phyloP scores from a whole-genome alignment of 2,329 filamentous ascomycete species.

The Teratosphaeria zuluensis region DNA sequence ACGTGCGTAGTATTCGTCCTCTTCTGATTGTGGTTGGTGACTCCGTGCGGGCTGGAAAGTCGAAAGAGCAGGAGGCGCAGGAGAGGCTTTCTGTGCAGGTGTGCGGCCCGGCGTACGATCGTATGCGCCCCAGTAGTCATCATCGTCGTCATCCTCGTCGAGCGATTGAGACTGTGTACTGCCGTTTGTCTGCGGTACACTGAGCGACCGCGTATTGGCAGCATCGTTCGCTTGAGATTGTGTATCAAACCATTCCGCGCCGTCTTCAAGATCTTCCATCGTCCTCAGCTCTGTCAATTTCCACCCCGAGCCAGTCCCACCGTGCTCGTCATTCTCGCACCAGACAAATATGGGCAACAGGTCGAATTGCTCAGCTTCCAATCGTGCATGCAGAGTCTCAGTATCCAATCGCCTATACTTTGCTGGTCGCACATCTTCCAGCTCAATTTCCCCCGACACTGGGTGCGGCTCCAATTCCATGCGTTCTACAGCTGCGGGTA shows the following conservation, averaged over 20 bases:
- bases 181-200: slow-evolving; percentile 8
- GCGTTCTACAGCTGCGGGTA: slow-evolving; percentile 52
- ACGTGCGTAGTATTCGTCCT: slow-evolving; percentile 54
- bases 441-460: slow-evolving; percentile 67
- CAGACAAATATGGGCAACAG: slow-evolving; percentile 60
- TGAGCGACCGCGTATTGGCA: slow-evolving; percentile 2
- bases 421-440: slow-evolving; percentile 55
- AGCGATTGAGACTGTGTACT: slow-evolving; percentile 5
- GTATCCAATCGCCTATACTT: slow-evolving; percentile 60
- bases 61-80: slow-evolving; percentile 40
- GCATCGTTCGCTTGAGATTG: slow-evolving; percentile 52
- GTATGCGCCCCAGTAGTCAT: slow-evolving; percentile 75
- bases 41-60: slow-evolving; percentile 18
- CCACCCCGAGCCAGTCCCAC: slow-evolving; percentile 52
- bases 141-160: slow-evolving; percentile 49
- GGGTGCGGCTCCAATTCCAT: slow-evolving; percentile 69
- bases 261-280: slow-evolving; percentile 45
- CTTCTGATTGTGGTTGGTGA: slow-evolving; percentile 15
- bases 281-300: slow-evolving; percentile 59
- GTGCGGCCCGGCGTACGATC: slow-evolving; percentile 60
- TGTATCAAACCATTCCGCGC: slow-evolving; percentile 46
- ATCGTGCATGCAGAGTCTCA: slow-evolving; percentile 63
- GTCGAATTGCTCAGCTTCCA: slow-evolving; percentile 52
- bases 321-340: slow-evolving; percentile 56
- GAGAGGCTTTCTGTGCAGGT: slow-evolving; percentile 52